These are phyloP conservation scores for Annulohypoxylon moriforme DNA, from an alignment of 495 filamentous ascomycete genomes.

Conservation along the genomic window DNA sequence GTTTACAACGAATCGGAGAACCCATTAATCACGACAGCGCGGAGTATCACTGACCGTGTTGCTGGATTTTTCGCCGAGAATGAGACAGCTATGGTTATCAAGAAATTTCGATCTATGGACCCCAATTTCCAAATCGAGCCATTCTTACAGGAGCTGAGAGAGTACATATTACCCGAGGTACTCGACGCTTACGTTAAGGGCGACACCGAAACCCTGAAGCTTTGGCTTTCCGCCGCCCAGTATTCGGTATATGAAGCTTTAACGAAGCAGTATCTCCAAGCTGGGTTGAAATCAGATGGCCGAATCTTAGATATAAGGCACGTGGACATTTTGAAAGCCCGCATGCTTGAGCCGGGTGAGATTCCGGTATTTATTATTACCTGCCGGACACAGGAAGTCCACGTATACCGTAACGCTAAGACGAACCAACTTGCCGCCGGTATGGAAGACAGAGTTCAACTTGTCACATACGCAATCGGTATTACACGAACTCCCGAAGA, in stretches of 20 bases:
- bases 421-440: conserved; percentile 90
- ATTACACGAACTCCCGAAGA: conserved; percentile 93
- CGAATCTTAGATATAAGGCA: conserved; percentile 93
- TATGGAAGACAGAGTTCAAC: conserved; percentile 98
- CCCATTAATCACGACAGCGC: conserved; percentile 89
- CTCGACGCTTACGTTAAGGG: conserved; percentile 98
- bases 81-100: conserved; percentile 95
- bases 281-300: conserved; percentile 92
- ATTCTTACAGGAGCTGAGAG: conserved; percentile 92
- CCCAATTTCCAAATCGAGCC: conserved; percentile 93
- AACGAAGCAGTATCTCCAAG: conserved; percentile 91
- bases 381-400: conserved; percentile 96
- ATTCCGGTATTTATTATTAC: conserved; percentile 97
- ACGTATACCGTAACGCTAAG: conserved; percentile 94
- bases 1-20: conserved; percentile 97
- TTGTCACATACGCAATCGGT: conserved; percentile 97
- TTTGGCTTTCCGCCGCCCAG: conserved; percentile 95
- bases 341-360: conserved; percentile 95
- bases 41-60: conserved; percentile 90
- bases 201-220: conserved; percentile 87
- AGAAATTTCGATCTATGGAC: conserved; percentile 97
- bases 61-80: conserved; percentile 98
- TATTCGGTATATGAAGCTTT: conserved; percentile 94
- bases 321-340: conserved; percentile 88
- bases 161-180: conserved; percentile 97